Base-by-base conservation (phyloP, 1,284 basidiomycete genomes). In the Irpex rosettiformis region DNA sequence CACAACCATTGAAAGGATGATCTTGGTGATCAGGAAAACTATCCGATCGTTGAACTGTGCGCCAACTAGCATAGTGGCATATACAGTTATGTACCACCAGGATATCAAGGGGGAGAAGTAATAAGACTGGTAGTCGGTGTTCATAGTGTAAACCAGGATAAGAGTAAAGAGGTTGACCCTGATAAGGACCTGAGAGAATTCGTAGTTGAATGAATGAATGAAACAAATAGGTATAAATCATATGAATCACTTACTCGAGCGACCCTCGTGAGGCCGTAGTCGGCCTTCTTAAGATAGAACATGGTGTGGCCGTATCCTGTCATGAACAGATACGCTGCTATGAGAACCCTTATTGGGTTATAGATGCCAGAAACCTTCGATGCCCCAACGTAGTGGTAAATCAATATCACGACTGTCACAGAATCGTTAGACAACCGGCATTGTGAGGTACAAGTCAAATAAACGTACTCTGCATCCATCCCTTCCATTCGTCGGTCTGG, bases 401-500 rank as follows among this genome's bases (percentile, higher is more conserved):
- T 86, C 25, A 96, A 79, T 64, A 96, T 93, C 2, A 82, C 85
- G 65, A 95, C 91, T 93, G 55, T 5, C 47, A 29, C 11, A 7
- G 28, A 8, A 22, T n/a, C n/a, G n/a, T n/a, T n/a, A n/a, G n/a
- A n/a, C n/a, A n/a, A 27, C 27, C 37, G 29, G 24, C 4, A 42
- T 22, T 24, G 21, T 7, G 62, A 54, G 27, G 33, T 40, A 27
- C 33, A 48, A n/a, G 4, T 25, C 3, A 1, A 1, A 18, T 10
- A 6, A 10, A 76, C 87, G 59, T 69, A 93, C 91, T 80, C 76
- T 96, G 93, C 93, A 96, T 96, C 93, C 93, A 96, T 1, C 93
- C 93, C 72, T 96, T 96, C 92, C 92, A 94, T 73, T 96, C 93
- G 66, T 96, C 93, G 0, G 93, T 95, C 72, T 96, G 92, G 55